These are phyloP conservation scores for Pichia exigua DNA, from an alignment of 805 yeast species.

Conservation along the genomic window DNA sequence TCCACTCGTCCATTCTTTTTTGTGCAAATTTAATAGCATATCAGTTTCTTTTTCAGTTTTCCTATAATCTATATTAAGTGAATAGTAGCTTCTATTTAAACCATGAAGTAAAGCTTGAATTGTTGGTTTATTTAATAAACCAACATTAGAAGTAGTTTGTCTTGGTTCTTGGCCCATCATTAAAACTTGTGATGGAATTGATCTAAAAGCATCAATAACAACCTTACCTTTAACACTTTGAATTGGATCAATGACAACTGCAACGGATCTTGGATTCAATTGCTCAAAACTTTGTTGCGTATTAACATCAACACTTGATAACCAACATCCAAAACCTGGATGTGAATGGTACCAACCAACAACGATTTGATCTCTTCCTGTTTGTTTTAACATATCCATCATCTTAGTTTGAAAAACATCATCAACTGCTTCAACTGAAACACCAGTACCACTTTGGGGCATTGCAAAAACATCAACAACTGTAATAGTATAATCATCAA, in stretches of 20 bases:
- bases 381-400: conserved; percentile 99
- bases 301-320: conserved; percentile 93
- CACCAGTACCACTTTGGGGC: conserved; percentile 98
- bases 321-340: conserved; percentile 99
- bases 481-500: conserved; percentile 93
- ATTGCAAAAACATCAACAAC: conserved; percentile 98
- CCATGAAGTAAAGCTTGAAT: conserved; percentile 97
- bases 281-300: conserved; percentile 98
- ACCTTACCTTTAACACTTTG: conserved; percentile 98
- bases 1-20: conserved; percentile 94
- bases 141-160: conserved; percentile 93
- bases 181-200: conserved; percentile 77
- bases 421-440: conserved; percentile 97
- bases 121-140: conserved; percentile 90
- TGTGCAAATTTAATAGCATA: conserved; percentile 90
- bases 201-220: conserved; percentile 95
- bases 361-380: conserved; percentile 98
- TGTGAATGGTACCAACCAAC: conserved; percentile 99
- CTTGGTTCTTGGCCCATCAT: conserved; percentile 98
- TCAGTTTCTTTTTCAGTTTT: conserved; percentile 88
- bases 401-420: conserved; percentile 97
- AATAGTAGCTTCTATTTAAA: conserved; percentile 91
- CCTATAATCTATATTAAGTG: conserved; percentile 88
- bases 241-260: conserved; percentile 97
- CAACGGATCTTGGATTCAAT: conserved; percentile 90